Percentiles rank a stretch among this genome's conserved stretches.
Evolutionary conservation across 768 basidiomycete species (phyloP).

Genomic region (Hericium coralloides): DNA sequence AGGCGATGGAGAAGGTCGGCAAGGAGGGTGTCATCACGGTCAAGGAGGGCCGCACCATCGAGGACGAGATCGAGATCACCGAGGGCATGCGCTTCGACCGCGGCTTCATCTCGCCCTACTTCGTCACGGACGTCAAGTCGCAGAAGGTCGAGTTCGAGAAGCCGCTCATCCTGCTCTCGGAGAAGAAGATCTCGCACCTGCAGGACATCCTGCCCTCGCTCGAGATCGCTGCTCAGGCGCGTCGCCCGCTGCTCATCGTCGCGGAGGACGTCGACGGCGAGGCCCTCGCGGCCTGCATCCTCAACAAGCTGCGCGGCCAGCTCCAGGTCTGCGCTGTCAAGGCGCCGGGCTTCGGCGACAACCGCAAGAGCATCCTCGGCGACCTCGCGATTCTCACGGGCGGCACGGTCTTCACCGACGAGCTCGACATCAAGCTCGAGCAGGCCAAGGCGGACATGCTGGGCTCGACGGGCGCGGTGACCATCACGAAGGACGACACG

Average conservation of each 20-base stretch:
- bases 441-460: constrained; percentile 82
- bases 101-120: constrained; percentile 96
- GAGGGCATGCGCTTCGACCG: constrained; percentile 99
- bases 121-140: constrained; percentile 94
- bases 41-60: constrained; percentile 96
- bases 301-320: constrained; percentile 99
- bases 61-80: constrained; percentile 98
- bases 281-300: constrained; percentile 93
- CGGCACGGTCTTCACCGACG: constrained; percentile 91
- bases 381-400: constrained; percentile 96
- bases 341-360: constrained; percentile 98
- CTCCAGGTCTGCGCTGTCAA: constrained; percentile 92
- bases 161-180: constrained; percentile 84
- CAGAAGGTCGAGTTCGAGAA: constrained; percentile 98
- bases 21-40: constrained; percentile 99
- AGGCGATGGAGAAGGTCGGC: constrained; percentile 99
- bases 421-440: constrained; percentile 94
- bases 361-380: constrained; percentile 96
- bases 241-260: constrained; percentile 92
- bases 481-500: constrained; percentile 97
- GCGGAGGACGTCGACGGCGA: constrained; percentile 98
- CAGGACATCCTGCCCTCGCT: constrained; percentile 94
- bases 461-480: constrained; percentile 84
- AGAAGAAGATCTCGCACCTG: constrained; percentile 95
- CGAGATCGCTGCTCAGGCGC: constrained; percentile 67